These are phyloP conservation scores for Xylariaceae sp. DNA, from an alignment of 2,329 filamentous ascomycete genomes.

Conservation along the genomic window DNA sequence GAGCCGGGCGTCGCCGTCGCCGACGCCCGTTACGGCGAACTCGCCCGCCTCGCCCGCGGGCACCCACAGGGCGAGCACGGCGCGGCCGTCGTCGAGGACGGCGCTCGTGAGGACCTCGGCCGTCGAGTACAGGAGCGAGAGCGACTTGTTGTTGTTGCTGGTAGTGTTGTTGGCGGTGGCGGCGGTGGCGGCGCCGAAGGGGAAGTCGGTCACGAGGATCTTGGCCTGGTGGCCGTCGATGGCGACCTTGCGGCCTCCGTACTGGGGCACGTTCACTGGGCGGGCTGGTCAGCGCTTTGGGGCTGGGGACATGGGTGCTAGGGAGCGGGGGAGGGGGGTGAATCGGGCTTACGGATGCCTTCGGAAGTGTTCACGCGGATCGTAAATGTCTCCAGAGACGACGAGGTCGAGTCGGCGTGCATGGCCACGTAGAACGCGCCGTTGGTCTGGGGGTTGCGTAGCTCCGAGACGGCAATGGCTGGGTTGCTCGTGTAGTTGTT, in stretches of 20 bases:
- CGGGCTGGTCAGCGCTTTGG: neutral
- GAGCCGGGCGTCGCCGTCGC: constrained; percentile 27
- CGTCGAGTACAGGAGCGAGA: constrained; percentile 46
- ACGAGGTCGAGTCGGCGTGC: constrained; percentile 45
- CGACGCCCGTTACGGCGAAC: constrained; percentile 37
- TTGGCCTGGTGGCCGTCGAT: constrained; percentile 56
- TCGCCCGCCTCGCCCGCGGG: constrained; percentile 47
- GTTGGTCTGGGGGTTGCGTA: constrained; percentile 50
- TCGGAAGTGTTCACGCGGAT: constrained; percentile 48
- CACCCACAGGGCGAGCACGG: constrained; percentile 45
- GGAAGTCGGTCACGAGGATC: constrained; percentile 53
- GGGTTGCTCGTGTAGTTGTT: constrained; percentile 44
- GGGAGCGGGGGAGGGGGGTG: too few species aligned
- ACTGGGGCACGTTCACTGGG: constrained; percentile 43
- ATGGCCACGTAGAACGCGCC: constrained; percentile 52
- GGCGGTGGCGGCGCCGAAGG: too few species aligned
- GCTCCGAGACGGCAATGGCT: constrained; percentile 44
- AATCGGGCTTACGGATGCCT: constrained; percentile 34
- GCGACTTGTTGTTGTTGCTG: constrained; percentile 14
- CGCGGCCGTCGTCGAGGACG: constrained; percentile 30
- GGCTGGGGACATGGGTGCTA: too few species aligned
- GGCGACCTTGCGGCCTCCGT: constrained; percentile 34
- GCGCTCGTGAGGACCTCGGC: constrained; percentile 47
- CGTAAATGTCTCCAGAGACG: constrained; percentile 43
- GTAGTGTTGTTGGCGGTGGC: too few species aligned